Evolutionary conservation across 148 eudicot genomes (phyloP).

Genomic region (Cornus florida): DNA sequence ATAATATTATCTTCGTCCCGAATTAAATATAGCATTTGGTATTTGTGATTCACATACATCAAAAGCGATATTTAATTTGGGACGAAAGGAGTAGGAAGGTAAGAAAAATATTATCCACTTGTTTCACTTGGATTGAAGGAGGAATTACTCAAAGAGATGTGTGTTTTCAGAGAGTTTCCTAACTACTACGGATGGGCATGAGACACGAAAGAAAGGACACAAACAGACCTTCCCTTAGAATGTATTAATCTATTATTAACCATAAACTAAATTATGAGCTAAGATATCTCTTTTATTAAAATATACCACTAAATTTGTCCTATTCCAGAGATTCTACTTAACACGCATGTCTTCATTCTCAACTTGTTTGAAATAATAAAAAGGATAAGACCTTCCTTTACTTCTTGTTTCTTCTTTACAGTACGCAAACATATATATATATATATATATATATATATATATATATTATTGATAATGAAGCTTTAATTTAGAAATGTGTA

Average conservation of each 20-base stretch:
- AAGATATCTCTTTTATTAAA: neutral
- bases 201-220: neutral
- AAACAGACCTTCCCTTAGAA: slow-evolving; percentile 1
- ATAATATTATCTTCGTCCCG: too few relatives aligned
- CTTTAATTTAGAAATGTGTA: too few relatives aligned
- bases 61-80: too few relatives aligned
- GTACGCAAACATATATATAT: neutral
- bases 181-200: neutral
- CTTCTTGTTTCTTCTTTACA: neutral
- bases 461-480: too few relatives aligned
- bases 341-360: slow-evolving; percentile 6
- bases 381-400: neutral
- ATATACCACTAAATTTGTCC: slow-evolving; percentile 1
- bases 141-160: neutral
- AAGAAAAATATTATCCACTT: neutral
- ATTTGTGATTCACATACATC: too few relatives aligned
- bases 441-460: too few relatives aligned
- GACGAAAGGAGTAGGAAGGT: too few relatives aligned
- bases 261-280: neutral
- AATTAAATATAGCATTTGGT: too few relatives aligned
- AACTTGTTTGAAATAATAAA: slow-evolving; percentile 7
- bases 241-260: too few relatives aligned
- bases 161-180: neutral
- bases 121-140: neutral
- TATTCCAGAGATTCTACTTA: slow-evolving; percentile 14